A percentile compares a stretch with the other conserved stretches of the same genome.
phyloP scores from a whole-genome alignment of 345 rosid genomes.

The Lenwebbia sp. region DNA sequence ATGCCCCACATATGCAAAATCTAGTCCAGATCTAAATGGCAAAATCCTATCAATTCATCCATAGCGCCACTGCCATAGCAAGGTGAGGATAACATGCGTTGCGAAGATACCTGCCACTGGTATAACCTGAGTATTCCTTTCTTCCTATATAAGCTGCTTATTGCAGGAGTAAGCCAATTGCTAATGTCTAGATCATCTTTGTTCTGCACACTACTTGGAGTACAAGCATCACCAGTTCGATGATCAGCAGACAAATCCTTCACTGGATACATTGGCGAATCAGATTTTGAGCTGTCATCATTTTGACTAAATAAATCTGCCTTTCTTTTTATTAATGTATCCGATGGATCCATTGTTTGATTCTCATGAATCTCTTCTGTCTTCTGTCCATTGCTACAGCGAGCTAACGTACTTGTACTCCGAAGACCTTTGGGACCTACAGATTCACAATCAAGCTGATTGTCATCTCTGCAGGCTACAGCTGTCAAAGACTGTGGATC shows the following conservation, averaged over 20 bases:
- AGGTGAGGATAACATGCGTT: background rate
- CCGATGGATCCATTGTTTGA: conserved; percentile 7
- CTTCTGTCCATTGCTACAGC: conserved; percentile 7
- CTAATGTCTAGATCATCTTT: conserved; percentile 42
- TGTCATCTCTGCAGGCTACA: conserved; percentile 6
- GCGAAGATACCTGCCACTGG: conserved; percentile 76
- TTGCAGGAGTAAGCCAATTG: conserved; percentile 82
- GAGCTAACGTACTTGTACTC: conserved; percentile 4
- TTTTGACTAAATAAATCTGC: conserved; percentile 16
- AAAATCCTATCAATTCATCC: background rate
- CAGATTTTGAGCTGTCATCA: conserved; percentile 14
- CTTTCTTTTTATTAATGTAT: conserved; percentile 13
- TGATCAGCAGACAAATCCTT: conserved; percentile 18
- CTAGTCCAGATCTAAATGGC: background rate
- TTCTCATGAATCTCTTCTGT: conserved; percentile 16
- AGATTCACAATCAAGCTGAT: conserved; percentile 21
- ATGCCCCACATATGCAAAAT: background rate
- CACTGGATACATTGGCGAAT: conserved; percentile 19
- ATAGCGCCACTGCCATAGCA: background rate
- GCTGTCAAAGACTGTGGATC: conserved; percentile 11
- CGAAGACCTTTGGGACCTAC: background rate
- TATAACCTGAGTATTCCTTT: conserved; percentile 80
- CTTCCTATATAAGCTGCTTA: conserved; percentile 61
- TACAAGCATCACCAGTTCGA: conserved; percentile 37
- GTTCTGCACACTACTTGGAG: conserved; percentile 48